Evolutionary conservation across 1,284 basidiomycete genomes (phyloP).

Genomic region (Microbotryum intermedium): DNA sequence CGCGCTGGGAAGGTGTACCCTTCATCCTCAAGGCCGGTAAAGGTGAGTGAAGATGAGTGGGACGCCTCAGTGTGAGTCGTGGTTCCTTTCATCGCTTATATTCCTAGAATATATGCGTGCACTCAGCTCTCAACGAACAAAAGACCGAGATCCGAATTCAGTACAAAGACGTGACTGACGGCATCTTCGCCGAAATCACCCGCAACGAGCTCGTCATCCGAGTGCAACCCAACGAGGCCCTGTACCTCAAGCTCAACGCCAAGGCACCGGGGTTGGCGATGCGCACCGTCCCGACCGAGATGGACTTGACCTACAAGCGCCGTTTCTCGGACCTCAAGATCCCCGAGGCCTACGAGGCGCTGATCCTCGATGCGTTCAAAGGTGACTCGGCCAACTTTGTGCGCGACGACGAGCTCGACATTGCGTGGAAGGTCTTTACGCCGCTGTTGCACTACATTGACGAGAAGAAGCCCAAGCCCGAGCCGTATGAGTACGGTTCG

Average conservation of each 20-base stretch:
- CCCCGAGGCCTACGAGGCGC: slow-evolving; percentile 78
- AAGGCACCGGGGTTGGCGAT: slow-evolving; percentile 86
- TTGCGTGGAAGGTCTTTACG: slow-evolving; percentile 67
- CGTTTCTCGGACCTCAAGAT: slow-evolving; percentile 80
- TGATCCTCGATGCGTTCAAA: slow-evolving; percentile 36
- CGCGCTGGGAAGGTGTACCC: slow-evolving; percentile 92
- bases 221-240: slow-evolving; percentile 87
- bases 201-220: slow-evolving; percentile 92
- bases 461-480: slow-evolving; percentile 51
- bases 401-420: slow-evolving; percentile 85
- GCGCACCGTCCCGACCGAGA: slow-evolving; percentile 82
- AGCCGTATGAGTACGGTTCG: slow-evolving; percentile 79
- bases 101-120: background rate
- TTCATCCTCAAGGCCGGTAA: slow-evolving; percentile 96
- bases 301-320: slow-evolving; percentile 93
- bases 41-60: slow-evolving; percentile 48
- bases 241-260: slow-evolving; percentile 89
- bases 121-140: slow-evolving; percentile 79
- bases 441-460: slow-evolving; percentile 22
- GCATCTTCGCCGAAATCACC: slow-evolving; percentile 89
- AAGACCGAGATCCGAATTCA: slow-evolving; percentile 95
- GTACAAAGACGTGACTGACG: slow-evolving; percentile 89
- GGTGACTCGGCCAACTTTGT: slow-evolving; percentile 61
- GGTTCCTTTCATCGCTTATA: background rate
- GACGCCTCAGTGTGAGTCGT: slow-evolving; percentile 5